phyloP scores from a whole-genome alignment of 192 early-diverging fungal species.

The Phlyctochytrium planicorne region DNA sequence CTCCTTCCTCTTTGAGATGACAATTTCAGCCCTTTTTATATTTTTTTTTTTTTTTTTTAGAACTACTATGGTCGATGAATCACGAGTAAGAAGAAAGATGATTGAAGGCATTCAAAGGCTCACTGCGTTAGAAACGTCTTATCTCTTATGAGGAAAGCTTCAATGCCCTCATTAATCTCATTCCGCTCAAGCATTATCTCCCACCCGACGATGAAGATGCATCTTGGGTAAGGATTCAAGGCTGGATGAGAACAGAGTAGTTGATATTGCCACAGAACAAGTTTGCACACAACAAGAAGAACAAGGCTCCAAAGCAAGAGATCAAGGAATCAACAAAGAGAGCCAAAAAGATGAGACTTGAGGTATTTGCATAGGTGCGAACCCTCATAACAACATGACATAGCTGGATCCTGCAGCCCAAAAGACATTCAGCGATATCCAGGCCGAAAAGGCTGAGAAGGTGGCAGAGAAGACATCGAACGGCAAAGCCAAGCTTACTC shows the following conservation, averaged over 20 bases:
- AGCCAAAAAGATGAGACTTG: slow-evolving; percentile 84
- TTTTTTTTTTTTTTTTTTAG: too few species aligned
- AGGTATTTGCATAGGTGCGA: slow-evolving; percentile 1
- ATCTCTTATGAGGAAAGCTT: slow-evolving; percentile 61
- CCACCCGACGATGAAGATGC: slow-evolving; percentile 60
- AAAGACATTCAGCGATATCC: slow-evolving; percentile 70
- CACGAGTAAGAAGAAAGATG: too few species aligned
- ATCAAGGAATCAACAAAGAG: slow-evolving; percentile 78
- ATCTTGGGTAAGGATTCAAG: background rate
- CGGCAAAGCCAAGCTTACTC: too few species aligned
- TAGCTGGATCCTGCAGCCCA: slow-evolving; percentile 80
- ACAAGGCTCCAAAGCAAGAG: slow-evolving; percentile 71
- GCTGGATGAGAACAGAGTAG: background rate
- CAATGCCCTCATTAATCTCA: slow-evolving; percentile 71
- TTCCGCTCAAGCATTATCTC: slow-evolving; percentile 83
- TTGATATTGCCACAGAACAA: slow-evolving; percentile 26
- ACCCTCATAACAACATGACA: background rate
- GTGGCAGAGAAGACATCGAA: too few species aligned
- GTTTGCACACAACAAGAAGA: slow-evolving; percentile 76
- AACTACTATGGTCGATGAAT: too few species aligned
- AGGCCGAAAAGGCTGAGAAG: slow-evolving; percentile 55
- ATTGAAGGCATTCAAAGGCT: too few species aligned
- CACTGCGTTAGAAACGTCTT: slow-evolving; percentile 66
- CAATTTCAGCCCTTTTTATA: too few species aligned
- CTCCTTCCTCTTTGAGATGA: too few species aligned